phyloP scores from a whole-genome alignment of 73 alveolate genomes.

The Paramecium sonneborni region DNA sequence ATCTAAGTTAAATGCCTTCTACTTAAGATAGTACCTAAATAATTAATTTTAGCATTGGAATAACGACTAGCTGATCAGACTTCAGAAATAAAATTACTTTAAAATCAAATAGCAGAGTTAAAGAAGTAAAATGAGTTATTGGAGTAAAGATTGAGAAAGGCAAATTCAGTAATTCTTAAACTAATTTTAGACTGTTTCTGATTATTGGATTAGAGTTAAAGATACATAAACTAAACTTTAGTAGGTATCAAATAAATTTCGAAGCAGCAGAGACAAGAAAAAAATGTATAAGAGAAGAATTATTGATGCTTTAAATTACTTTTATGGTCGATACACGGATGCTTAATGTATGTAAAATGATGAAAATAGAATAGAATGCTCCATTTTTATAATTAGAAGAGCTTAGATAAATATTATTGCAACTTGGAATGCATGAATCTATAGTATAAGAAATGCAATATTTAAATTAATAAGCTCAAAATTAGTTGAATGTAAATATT shows the following conservation, averaged over 20 bases:
- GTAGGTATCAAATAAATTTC: not conserved
- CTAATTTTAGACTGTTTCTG: constrained; percentile 13
- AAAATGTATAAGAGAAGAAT: constrained; percentile 51
- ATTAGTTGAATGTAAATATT: not conserved
- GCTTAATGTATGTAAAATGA: constrained; percentile 9
- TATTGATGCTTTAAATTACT: constrained; percentile 47
- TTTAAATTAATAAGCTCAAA: constrained; percentile 9
- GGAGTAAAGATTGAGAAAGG: constrained; percentile 6
- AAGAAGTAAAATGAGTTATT: constrained; percentile 36
- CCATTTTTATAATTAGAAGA: constrained; percentile 46
- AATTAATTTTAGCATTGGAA: not conserved
- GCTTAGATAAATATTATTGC: constrained; percentile 15
- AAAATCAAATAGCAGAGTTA: constrained; percentile 42
- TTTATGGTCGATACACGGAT: constrained; percentile 49
- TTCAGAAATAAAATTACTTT: not conserved
- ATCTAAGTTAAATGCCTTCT: constrained; percentile 17
- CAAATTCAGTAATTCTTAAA: constrained; percentile 9
- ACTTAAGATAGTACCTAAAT: not conserved
- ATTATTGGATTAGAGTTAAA: constrained; percentile 45
- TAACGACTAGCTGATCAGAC: constrained; percentile 16
- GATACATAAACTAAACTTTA: not conserved
- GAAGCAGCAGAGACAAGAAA: not conserved
- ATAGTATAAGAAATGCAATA: constrained; percentile 47
- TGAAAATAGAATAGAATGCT: constrained; percentile 45
- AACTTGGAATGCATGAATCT: constrained; percentile 58